These are phyloP conservation scores for Aspergillus coremiiformis DNA, from an alignment of 495 filamentous ascomycete species.

Conservation along the genomic window DNA sequence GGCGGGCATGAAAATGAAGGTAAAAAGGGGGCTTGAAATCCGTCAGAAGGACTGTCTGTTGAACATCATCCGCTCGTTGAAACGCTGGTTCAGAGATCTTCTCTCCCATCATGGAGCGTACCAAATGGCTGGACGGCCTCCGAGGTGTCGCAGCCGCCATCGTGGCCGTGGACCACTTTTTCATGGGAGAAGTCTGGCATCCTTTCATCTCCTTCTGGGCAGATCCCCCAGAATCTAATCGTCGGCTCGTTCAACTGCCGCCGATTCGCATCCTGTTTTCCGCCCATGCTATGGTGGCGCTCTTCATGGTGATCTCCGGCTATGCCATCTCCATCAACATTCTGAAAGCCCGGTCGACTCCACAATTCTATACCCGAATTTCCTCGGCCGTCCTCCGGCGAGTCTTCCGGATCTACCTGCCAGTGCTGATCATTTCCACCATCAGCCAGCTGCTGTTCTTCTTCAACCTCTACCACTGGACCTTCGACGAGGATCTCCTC, in stretches of 20 bases:
- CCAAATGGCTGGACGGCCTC: slow-evolving; percentile 24
- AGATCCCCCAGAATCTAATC: slow-evolving; percentile 30
- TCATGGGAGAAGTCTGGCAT: slow-evolving; percentile 18
- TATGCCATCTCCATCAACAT: slow-evolving; percentile 50
- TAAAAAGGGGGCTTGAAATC: background rate
- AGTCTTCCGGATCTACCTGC: slow-evolving; percentile 48
- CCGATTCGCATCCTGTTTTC: slow-evolving; percentile 49
- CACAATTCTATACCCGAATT: slow-evolving; percentile 26
- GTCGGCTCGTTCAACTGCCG: slow-evolving; percentile 48
- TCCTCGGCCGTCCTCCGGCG: slow-evolving; percentile 49
- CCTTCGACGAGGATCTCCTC: slow-evolving; percentile 11
- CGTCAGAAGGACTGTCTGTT: background rate
- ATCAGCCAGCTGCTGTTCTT: slow-evolving; percentile 36
- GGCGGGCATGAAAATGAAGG: background rate
- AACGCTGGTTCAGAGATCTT: background rate
- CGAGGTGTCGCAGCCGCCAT: slow-evolving; percentile 23
- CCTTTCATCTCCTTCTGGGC: slow-evolving; percentile 23
- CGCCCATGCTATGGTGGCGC: slow-evolving; percentile 51
- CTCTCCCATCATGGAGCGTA: slow-evolving; percentile 13
- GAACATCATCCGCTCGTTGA: background rate
- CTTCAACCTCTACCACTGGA: slow-evolving; percentile 18
- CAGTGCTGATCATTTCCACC: slow-evolving; percentile 41
- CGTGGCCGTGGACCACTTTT: slow-evolving; percentile 20
- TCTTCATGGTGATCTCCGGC: slow-evolving; percentile 61
- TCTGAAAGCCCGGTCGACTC: slow-evolving; percentile 36